Evolutionary conservation across 306 rosid genomes (phyloP), one percentile per base, ranked within the genome.

Genomic region (Crotalaria pallida): DNA sequence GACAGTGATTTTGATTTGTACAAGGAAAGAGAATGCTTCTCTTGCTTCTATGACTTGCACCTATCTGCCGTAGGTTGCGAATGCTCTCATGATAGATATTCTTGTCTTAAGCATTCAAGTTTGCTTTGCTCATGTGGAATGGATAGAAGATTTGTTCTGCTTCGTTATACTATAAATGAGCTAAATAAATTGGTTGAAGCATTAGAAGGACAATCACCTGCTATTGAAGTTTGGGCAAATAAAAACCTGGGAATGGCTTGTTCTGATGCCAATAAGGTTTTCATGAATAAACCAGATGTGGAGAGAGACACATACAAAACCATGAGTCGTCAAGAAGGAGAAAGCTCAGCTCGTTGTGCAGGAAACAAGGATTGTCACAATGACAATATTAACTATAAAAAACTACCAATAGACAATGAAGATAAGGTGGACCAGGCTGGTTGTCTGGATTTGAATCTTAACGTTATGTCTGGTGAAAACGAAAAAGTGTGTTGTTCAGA

Each of bases 31-130:
- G 98, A 93, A 70, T 93, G 98, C 47, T 88, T 73, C 77, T 78
- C 86, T 65, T 93, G 98, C 85, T 90, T 84, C 82, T 93, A 90
- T 61, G 98, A 93, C 82, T 82, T 93, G 67, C 88, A 93, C 75
- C 76, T 90, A 65, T 90, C 96, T 67, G 96, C 93, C 17, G 78
- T 80, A 11, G 77, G 92, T 59, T 90, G 98, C 78, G 73, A 82
- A 71, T 93, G 97, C 80, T 90, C 98, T 41, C 96, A 88, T 11
- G 83, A 84, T 48, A 79, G 69, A 67, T 93, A 74, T 77, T 88
- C 98, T 72, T 93, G 98, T 72, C 92, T 93, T 58, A 82, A 77
- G 65, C 97, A 93, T 72, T 79, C 87, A 70, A 83, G 72, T 53
- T 74, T 33, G 21, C 69, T 93, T 67, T 93, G 98, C 79, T 79